Evolutionary conservation across 192 early-diverging fungal genomes (phyloP).

Genomic region (Chytriomyces confervae): DNA sequence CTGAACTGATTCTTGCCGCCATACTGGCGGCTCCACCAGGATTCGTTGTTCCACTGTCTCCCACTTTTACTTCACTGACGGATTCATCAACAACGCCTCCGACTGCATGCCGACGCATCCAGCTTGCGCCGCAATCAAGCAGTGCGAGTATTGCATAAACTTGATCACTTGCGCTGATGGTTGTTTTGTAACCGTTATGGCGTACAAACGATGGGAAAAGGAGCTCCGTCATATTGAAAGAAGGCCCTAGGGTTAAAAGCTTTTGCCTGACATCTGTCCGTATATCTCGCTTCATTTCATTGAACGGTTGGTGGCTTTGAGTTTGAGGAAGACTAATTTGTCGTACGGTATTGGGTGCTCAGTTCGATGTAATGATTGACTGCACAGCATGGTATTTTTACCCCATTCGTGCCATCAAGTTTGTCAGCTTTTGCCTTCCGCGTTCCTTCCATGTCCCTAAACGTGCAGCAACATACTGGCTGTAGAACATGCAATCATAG

Average conservation of each 20-base stretch:
- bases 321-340: conserved; percentile 72
- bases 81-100: conserved; percentile 31
- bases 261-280: conserved; percentile 68
- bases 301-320: conserved; percentile 77
- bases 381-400: conserved; percentile 38
- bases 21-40: conserved; percentile 9
- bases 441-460: conserved; percentile 88
- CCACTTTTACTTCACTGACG: conserved; percentile 18
- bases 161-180: conserved; percentile 78
- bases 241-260: conserved; percentile 69
- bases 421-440: conserved; percentile 78
- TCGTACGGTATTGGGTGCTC: neutral
- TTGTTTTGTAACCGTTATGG: conserved; percentile 68
- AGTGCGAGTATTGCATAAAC: conserved; percentile 82
- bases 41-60: conserved; percentile 8
- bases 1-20: neutral
- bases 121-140: conserved; percentile 61
- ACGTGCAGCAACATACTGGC: conserved; percentile 83
- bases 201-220: conserved; percentile 80
- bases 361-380: conserved; percentile 16
- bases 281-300: conserved; percentile 65
- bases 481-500: conserved; percentile 85
- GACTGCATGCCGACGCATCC: conserved; percentile 48
- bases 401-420: conserved; percentile 91
- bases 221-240: conserved; percentile 80